Conservation (phyloP, 2,329 filamentous ascomycete species). For the Escovopsis weberi region DNA sequence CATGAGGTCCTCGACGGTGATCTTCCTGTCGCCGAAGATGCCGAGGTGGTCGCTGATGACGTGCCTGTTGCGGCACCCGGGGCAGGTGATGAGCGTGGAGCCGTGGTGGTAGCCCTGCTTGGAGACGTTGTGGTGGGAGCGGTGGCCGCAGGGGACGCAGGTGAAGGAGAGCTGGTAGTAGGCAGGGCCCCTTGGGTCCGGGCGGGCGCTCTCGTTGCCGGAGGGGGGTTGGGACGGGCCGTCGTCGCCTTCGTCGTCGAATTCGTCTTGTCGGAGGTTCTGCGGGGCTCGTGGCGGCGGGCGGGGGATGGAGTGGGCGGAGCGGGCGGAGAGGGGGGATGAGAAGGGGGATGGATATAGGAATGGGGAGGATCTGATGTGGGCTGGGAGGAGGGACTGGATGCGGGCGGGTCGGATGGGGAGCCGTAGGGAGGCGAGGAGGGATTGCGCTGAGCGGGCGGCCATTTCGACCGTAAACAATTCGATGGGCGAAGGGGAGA, state of each 20-base stretch:
- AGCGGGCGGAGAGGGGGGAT: slow-evolving; percentile 11
- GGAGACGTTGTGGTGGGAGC: slow-evolving; percentile 73
- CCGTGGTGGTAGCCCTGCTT: slow-evolving; percentile 94
- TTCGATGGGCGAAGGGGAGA: too few relatives aligned
- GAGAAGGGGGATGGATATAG: slow-evolving; percentile 2
- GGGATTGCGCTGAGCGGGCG: slow-evolving; percentile 9
- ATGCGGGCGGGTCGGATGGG: slow-evolving; percentile 7
- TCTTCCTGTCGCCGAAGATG: slow-evolving; percentile 56
- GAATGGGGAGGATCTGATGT: slow-evolving; percentile 7
- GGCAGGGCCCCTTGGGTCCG: slow-evolving; percentile 32
- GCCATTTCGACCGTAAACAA: slow-evolving; percentile 12
- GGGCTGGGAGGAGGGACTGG: slow-evolving; percentile 7
- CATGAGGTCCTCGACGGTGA: slow-evolving; percentile 68
- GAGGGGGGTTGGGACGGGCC: slow-evolving; percentile 4
- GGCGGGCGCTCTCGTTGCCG: slow-evolving; percentile 16
- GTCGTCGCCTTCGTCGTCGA: neutral
- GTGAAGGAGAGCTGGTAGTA: slow-evolving; percentile 86
- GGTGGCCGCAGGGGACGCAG: slow-evolving; percentile 67
- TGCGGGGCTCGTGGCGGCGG: slow-evolving; percentile 10
- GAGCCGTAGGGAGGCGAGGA: slow-evolving; percentile 7
- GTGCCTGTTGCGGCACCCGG: slow-evolving; percentile 72
- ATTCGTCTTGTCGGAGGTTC: neutral
- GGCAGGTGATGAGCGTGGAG: slow-evolving; percentile 79
- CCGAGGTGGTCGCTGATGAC: slow-evolving; percentile 79
- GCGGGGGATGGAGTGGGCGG: slow-evolving; percentile 23